Evolutionary conservation across 805 yeast species (phyloP), one percentile per base, ranked within the genome.

Genomic region (Candida jianshihensis): DNA sequence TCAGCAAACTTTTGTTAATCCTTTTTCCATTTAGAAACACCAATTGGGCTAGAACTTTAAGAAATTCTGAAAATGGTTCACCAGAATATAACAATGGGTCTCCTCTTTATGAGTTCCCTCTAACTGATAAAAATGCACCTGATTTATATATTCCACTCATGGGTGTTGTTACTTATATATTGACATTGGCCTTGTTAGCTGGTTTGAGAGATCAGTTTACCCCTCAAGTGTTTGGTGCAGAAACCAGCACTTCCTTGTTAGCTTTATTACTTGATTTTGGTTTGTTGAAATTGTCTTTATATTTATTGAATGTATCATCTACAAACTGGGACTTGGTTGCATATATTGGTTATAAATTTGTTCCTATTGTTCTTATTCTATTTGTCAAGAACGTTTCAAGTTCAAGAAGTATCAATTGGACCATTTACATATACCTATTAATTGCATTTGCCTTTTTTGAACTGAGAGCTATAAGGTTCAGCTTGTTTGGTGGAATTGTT

Each of bases 81-180:
- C 49, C 61, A 5, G 31, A 35, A 4, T 22, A 16, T 16, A 41
- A 33, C 14, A 26, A 19, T 4, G 22, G 24, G 18, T 25, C 37
- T 3, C 28, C 31, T 12, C 41, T 47, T 17, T 86, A 70, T 57
- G 80, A 86, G 3, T 77, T 85, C 10, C 96, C 99, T 13, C 61
- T 73, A 31, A 85, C 83, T 42, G 98, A 92, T 56, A 70, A 81
- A 39, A 92, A 94, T 53, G 94, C 97, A 0, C 98, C 98, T 3
- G 99, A 92, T 57, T 71, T 92, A 66, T 92, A 92, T 60, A 85
- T 92, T 37, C 99, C 99, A 6, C 42, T 85, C 42, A 92, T 94
- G 97, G 85, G 96, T 2, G 74, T 83, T 50, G 75, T 87, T 34
- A 87, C 97, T 1, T 89, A 89, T 53, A 80, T 90, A 34, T 64